Evolutionary conservation across 495 filamentous ascomycete genomes (phyloP).

Genomic region (Penicillium chermesinum): DNA sequence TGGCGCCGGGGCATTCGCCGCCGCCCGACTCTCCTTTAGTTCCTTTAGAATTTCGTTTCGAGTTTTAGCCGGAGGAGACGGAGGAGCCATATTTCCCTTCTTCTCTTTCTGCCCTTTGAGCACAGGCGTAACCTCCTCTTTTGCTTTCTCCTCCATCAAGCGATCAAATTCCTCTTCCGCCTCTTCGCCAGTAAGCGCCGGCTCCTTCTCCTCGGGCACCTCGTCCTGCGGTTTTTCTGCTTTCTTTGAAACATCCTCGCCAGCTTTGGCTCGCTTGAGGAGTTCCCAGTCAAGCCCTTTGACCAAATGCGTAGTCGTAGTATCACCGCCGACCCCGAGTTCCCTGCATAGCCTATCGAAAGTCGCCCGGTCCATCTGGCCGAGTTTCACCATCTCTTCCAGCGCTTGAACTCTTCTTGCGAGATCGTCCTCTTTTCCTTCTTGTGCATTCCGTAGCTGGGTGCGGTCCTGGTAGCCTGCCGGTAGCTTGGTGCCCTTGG

Average conservation of each 20-base stretch:
- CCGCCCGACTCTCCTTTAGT: slow-evolving; percentile 64
- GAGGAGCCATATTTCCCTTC: slow-evolving; percentile 69
- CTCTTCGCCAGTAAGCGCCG: slow-evolving; percentile 28
- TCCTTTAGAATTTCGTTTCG: slow-evolving; percentile 80
- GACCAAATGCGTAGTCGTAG: slow-evolving; percentile 73
- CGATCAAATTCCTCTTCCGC: slow-evolving; percentile 76
- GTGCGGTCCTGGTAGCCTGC: slow-evolving; percentile 85
- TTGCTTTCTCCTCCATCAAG: slow-evolving; percentile 56
- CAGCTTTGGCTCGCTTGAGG: slow-evolving; percentile 64
- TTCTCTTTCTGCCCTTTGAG: slow-evolving; percentile 57
- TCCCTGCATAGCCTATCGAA: slow-evolving; percentile 69
- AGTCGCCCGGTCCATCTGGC: slow-evolving; percentile 68
- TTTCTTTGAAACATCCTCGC: slow-evolving; percentile 57
- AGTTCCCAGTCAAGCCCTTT: slow-evolving; percentile 88
- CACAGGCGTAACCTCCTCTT: slow-evolving; percentile 44
- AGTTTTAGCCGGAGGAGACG: slow-evolving; percentile 61
- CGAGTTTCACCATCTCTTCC: slow-evolving; percentile 75
- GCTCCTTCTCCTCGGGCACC: slow-evolving; percentile 15
- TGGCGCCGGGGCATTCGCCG: slow-evolving; percentile 51
- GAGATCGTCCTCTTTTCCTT: slow-evolving; percentile 39
- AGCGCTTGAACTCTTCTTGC: slow-evolving; percentile 69
- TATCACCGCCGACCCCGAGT: slow-evolving; percentile 74
- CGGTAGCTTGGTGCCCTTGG: slow-evolving; percentile 76
- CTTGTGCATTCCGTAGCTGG: slow-evolving; percentile 32
- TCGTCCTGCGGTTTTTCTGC: neutral